These are phyloP conservation scores for Ceratobasidium sp. DNA, from an alignment of 1,284 basidiomycete genomes.

Conservation along the genomic window DNA sequence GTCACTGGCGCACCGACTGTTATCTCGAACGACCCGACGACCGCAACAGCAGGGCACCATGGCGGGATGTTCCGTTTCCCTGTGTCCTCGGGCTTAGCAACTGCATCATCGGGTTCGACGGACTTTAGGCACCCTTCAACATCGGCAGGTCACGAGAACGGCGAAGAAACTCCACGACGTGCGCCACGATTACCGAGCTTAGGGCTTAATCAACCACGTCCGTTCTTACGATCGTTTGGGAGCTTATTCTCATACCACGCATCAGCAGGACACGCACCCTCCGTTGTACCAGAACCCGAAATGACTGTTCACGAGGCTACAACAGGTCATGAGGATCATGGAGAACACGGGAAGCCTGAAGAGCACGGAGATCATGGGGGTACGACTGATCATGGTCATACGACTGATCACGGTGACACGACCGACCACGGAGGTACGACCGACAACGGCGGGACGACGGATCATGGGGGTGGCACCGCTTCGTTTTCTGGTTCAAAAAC, in stretches of 20 bases:
- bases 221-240: slow-evolving; percentile 40
- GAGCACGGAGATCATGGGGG: too few relatives aligned
- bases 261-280: slow-evolving; percentile 28
- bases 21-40: slow-evolving; percentile 22
- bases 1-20: slow-evolving; percentile 8
- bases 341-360: too few relatives aligned
- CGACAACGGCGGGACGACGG: neutral
- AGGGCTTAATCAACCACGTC: slow-evolving; percentile 38
- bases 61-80: slow-evolving; percentile 26
- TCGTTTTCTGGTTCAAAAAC: slow-evolving; percentile 26
- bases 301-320: too few relatives aligned
- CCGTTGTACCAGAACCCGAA: slow-evolving; percentile 1
- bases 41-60: slow-evolving; percentile 29
- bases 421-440: too few relatives aligned
- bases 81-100: slow-evolving; percentile 2
- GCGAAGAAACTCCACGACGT: slow-evolving; percentile 6
- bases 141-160: neutral
- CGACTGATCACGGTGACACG: neutral
- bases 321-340: too few relatives aligned
- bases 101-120: slow-evolving; percentile 34
- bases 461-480: slow-evolving; percentile 8
- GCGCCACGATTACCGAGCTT: slow-evolving; percentile 39
- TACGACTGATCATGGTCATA: too few relatives aligned
- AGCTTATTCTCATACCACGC: slow-evolving; percentile 39
- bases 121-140: slow-evolving; percentile 30